These are phyloP conservation scores for Ophiosphaerella narmari DNA, from an alignment of 2,329 filamentous ascomycete genomes.

Conservation along the genomic window DNA sequence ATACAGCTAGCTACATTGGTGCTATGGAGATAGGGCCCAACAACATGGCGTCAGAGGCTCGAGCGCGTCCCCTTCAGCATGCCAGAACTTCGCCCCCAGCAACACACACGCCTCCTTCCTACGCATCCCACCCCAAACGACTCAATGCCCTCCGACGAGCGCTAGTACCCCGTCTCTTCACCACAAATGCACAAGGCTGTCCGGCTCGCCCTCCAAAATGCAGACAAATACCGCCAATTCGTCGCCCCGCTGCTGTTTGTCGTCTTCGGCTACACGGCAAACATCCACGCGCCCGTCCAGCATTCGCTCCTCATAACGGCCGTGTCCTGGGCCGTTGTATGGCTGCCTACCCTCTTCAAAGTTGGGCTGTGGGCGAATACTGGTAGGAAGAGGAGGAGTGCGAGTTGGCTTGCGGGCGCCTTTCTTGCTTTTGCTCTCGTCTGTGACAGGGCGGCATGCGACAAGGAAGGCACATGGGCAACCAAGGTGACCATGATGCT, in stretches of 20 bases:
- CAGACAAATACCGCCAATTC: conserved; percentile 36
- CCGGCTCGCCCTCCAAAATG: conserved; percentile 36
- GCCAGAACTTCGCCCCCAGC: too few species aligned
- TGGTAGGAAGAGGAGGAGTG: conserved; percentile 29
- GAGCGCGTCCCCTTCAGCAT: conserved; percentile 3
- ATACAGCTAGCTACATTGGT: not conserved
- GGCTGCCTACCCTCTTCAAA: conserved; percentile 39
- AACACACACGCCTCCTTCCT: not conserved
- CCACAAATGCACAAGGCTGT: conserved; percentile 46
- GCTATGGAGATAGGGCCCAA: not conserved
- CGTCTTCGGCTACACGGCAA: conserved; percentile 40
- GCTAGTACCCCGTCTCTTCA: conserved; percentile 24
- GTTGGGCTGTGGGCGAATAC: conserved; percentile 38
- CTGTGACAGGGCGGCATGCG: conserved; percentile 51
- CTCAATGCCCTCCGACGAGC: conserved; percentile 40
- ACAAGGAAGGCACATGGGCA: conserved; percentile 51
- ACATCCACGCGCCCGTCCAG: conserved; percentile 41
- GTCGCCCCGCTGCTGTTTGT: conserved; percentile 42
- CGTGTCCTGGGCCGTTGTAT: conserved; percentile 50
- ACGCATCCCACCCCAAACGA: conserved; percentile 20
- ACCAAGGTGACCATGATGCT: conserved; percentile 47
- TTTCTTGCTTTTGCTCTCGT: conserved; percentile 50
- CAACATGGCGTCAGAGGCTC: conserved; percentile 13
- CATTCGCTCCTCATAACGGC: conserved; percentile 52
- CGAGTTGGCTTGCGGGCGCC: conserved; percentile 48